Percentiles rank a stretch among this genome's conserved stretches.
Evolutionary conservation across 371 early-diverging fungal species (phyloP).

Genomic region (Basidiobolus meristosporus): DNA sequence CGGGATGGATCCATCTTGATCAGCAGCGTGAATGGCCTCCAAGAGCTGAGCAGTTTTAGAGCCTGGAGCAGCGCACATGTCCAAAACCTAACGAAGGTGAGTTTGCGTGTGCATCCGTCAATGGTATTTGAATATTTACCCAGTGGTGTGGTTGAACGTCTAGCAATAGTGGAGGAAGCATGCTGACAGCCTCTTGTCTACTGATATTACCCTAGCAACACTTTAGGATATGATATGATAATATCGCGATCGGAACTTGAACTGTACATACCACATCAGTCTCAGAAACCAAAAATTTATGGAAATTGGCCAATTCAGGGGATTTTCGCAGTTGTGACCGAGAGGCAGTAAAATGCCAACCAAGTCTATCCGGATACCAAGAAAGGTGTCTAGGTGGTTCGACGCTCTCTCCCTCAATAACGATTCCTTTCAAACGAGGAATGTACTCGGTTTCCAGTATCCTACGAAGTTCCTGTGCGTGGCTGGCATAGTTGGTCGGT

Average conservation of each 20-base stretch:
- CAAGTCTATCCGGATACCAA: conserved; percentile 86
- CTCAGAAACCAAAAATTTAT: conserved; percentile 83
- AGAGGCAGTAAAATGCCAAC: conserved; percentile 63
- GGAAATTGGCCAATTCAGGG: conserved; percentile 58
- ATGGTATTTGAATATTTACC: conserved; percentile 30
- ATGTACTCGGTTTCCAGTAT: conserved; percentile 27
- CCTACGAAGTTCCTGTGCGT: conserved; percentile 25
- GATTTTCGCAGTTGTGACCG: conserved; percentile 52
- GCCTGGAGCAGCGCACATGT: conserved; percentile 88
- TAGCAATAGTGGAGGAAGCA: conserved; percentile 93
- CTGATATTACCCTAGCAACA: conserved; percentile 90
- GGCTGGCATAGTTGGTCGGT: conserved; percentile 4
- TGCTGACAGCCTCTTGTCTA: conserved; percentile 95
- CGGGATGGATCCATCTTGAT: conserved; percentile 30
- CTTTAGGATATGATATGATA: no score
- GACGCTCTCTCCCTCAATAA: conserved; percentile 43
- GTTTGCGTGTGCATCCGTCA: background rate
- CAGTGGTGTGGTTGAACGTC: conserved; percentile 77
- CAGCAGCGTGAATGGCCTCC: conserved; percentile 72
- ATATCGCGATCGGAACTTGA: no score
- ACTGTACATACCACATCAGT: conserved; percentile 59
- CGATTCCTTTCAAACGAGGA: conserved; percentile 24
- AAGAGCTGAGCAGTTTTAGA: conserved; percentile 84
- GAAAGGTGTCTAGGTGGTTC: conserved; percentile 57
- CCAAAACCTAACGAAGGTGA: conserved; percentile 25